Percentiles rank a stretch among this genome's conserved stretches.
Evolutionary conservation across 2,329 filamentous ascomycete genomes (phyloP).

Genomic region (Sclerotiophoma versabilis): DNA sequence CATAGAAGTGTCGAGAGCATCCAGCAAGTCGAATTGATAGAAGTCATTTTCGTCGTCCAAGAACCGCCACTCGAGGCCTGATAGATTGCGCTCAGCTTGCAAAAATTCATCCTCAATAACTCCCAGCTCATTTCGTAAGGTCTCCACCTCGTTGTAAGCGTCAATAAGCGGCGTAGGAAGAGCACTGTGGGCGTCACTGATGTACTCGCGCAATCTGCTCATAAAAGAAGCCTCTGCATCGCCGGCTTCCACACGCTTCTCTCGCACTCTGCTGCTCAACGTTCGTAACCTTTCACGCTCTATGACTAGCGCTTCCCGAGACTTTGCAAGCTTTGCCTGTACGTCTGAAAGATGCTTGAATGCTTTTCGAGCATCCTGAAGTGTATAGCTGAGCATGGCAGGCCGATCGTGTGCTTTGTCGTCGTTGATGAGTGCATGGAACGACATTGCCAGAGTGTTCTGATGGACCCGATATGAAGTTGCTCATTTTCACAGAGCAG

Average conservation of each 20-base stretch:
- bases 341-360: conserved; percentile 1
- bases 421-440: too few relatives aligned
- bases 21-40: conserved; percentile 26
- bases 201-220: conserved; percentile 14
- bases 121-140: conserved; percentile 23
- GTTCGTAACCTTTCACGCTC: background rate
- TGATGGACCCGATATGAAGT: too few relatives aligned
- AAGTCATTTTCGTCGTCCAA: conserved; percentile 26
- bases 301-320: conserved; percentile 9
- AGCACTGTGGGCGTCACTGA: background rate
- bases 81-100: conserved; percentile 20
- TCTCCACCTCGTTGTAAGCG: conserved; percentile 19
- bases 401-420: too few relatives aligned
- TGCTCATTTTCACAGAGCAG: too few relatives aligned
- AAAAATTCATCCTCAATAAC: conserved; percentile 27
- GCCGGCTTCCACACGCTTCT: conserved; percentile 14
- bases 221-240: conserved; percentile 23
- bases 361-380: background rate
- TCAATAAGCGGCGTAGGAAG: conserved; percentile 11
- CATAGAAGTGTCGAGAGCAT: too few relatives aligned
- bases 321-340: conserved; percentile 10
- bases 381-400: background rate
- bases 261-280: background rate
- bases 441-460: too few relatives aligned
- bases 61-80: conserved; percentile 28